Percentiles rank a stretch among this genome's conserved stretches.
phyloP scores from a whole-genome alignment of 2,329 filamentous ascomycete genomes.

The Xylariaceae sp. region DNA sequence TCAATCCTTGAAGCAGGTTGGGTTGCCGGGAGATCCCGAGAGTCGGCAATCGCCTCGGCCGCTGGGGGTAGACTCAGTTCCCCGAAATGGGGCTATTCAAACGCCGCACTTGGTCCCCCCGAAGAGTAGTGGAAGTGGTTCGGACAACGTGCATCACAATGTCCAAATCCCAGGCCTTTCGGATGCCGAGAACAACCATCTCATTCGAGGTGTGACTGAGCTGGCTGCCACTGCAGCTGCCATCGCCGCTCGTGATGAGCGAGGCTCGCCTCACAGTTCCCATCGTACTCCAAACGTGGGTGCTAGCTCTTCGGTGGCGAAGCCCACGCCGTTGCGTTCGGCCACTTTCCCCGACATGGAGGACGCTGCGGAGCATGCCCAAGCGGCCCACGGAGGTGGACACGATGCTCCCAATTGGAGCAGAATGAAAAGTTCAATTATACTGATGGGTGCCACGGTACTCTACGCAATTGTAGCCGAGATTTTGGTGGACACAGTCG shows the following conservation, averaged over 20 bases:
- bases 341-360: slow-evolving; percentile 44
- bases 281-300: slow-evolving; percentile 27
- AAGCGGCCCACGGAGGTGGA: slow-evolving; percentile 64
- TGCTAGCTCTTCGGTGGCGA: slow-evolving; percentile 28
- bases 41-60: slow-evolving; percentile 31
- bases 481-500: slow-evolving; percentile 93
- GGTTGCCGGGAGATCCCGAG: slow-evolving; percentile 55
- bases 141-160: slow-evolving; percentile 38
- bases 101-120: slow-evolving; percentile 75
- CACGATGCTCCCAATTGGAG: slow-evolving; percentile 99
- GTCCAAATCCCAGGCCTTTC: slow-evolving; percentile 66
- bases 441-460: slow-evolving; percentile 82
- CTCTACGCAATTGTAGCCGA: slow-evolving; percentile 97
- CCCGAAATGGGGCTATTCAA: slow-evolving; percentile 42
- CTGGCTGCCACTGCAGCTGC: slow-evolving; percentile 89
- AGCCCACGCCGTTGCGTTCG: slow-evolving; percentile 35
- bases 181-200: slow-evolving; percentile 72
- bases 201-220: slow-evolving; percentile 86
- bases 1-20: slow-evolving; percentile 81
- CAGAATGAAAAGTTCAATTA: slow-evolving; percentile 81
- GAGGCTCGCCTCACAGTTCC: slow-evolving; percentile 40
- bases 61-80: slow-evolving; percentile 22
- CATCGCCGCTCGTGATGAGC: slow-evolving; percentile 75
- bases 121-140: slow-evolving; percentile 50
- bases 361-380: slow-evolving; percentile 41